Conservation (phyloP, 169 alveolate species). For the Plasmodium vivax region DNA sequence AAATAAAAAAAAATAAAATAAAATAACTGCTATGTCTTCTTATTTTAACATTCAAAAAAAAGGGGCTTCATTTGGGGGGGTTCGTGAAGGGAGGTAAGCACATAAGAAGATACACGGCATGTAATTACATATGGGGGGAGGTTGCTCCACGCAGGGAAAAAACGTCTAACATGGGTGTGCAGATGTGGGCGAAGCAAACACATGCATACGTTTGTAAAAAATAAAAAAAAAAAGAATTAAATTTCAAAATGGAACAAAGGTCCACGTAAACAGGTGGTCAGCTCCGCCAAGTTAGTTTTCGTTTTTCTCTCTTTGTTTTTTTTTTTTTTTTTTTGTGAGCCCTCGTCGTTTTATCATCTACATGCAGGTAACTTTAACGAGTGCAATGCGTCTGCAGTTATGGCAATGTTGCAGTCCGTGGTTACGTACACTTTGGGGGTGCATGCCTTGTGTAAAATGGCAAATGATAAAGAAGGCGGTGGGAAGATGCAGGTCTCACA, state of each 20-base stretch:
- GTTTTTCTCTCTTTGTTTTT: neutral
- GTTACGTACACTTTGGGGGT: neutral
- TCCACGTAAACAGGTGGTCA: neutral
- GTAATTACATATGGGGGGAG: neutral
- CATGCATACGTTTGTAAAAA: neutral
- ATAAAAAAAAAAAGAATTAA: neutral
- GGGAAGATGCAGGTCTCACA: neutral
- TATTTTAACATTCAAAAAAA: neutral
- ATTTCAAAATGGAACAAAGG: neutral
- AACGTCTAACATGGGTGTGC: neutral
- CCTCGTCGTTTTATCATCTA: neutral
- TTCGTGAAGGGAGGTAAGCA: neutral
- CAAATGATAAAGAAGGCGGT: neutral
- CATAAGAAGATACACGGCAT: neutral
- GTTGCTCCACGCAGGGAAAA: neutral
- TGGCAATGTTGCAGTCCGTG: neutral
- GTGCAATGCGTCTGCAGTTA: neutral
- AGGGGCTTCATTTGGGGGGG: neutral
- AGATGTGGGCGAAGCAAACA: neutral
- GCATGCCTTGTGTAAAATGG: neutral
- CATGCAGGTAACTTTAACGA: neutral
- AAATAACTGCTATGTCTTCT: neutral
- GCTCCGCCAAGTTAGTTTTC: neutral
- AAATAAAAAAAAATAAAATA: neutral
- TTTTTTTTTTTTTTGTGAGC: neutral